Evolutionary conservation across 805 yeast species (phyloP).

Genomic region (Naumovozyma castellii): DNA sequence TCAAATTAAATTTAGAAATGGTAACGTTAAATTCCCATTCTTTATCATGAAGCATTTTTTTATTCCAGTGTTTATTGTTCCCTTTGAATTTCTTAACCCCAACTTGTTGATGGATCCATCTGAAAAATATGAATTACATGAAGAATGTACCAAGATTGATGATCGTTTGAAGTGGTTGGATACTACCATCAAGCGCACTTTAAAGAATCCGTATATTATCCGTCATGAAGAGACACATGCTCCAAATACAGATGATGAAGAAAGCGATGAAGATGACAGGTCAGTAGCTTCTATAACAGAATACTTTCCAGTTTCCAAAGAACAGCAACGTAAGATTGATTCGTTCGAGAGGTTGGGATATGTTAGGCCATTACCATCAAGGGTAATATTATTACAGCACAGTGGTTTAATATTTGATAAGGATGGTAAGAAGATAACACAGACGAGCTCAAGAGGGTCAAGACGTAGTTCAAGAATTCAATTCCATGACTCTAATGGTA

Average conservation of each 20-base stretch:
- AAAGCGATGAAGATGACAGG: conserved; percentile 10
- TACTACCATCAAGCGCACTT: conserved; percentile 12
- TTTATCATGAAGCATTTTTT: conserved; percentile 25
- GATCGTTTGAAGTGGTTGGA: conserved; percentile 11
- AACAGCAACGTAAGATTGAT: conserved; percentile 18
- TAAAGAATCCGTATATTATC: conserved; percentile 14
- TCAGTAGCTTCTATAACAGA: conserved; percentile 19
- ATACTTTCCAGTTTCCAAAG: conserved; percentile 23
- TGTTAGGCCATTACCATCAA: conserved; percentile 21
- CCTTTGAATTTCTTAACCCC: conserved; percentile 28
- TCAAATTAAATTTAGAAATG: conserved; percentile 30
- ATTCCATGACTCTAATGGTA: conserved; percentile 14
- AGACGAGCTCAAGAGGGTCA: conserved; percentile 11
- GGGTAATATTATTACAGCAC: conserved; percentile 7
- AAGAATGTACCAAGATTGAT: background rate
- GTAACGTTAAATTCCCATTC: conserved; percentile 27
- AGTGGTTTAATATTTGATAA: conserved; percentile 6
- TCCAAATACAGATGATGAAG: conserved; percentile 2
- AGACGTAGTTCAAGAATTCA: conserved; percentile 24
- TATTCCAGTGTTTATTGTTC: conserved; percentile 24
- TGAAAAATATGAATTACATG: conserved; percentile 1
- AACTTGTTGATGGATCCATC: conserved; percentile 13
- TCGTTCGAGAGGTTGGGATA: conserved; percentile 25
- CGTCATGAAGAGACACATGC: conserved; percentile 2
- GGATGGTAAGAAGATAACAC: conserved; percentile 10